Conservation (phyloP, 2,329 filamentous ascomycete genomes). For the Fusarium sterilihyphosum region DNA sequence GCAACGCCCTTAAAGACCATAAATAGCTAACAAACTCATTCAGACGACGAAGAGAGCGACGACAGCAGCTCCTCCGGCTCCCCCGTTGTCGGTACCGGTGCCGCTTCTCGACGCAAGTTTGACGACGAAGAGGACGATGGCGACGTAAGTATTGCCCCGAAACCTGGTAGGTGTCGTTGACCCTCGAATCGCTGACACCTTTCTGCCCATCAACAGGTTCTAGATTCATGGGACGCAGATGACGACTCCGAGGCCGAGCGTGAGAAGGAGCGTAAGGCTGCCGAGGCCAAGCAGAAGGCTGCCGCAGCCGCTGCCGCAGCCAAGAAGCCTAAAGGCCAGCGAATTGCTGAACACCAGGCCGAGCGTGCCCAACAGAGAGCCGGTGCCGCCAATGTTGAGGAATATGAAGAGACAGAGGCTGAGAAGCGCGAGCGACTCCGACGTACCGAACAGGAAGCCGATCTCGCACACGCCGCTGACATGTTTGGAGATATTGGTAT, state of each 20-base stretch:
- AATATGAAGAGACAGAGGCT: slow-evolving; percentile 79
- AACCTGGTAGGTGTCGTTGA: background rate
- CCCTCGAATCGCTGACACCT: background rate
- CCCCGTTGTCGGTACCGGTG: slow-evolving; percentile 51
- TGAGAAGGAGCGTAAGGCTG: slow-evolving; percentile 90
- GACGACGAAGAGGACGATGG: slow-evolving; percentile 90
- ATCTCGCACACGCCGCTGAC: slow-evolving; percentile 89
- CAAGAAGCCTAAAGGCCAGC: slow-evolving; percentile 89
- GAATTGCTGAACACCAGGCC: slow-evolving; percentile 82
- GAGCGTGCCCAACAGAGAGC: slow-evolving; percentile 63
- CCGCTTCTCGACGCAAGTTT: slow-evolving; percentile 68
- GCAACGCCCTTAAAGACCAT: background rate
- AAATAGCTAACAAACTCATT: slow-evolving; percentile 17
- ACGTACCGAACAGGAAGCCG: slow-evolving; percentile 84
- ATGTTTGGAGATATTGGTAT: slow-evolving; percentile 83
- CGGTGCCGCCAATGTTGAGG: slow-evolving; percentile 66
- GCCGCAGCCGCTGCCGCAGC: slow-evolving; percentile 87
- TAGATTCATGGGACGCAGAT: slow-evolving; percentile 96
- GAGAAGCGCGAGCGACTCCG: slow-evolving; percentile 78
- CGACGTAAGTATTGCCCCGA: slow-evolving; percentile 67
- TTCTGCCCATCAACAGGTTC: slow-evolving; percentile 66
- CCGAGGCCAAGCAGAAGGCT: slow-evolving; percentile 87
- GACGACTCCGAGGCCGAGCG: slow-evolving; percentile 97
- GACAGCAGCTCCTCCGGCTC: slow-evolving; percentile 50
- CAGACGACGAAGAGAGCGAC: slow-evolving; percentile 55